Conservation (phyloP, 2,329 filamentous ascomycete species). For the Claviceps capensis region DNA sequence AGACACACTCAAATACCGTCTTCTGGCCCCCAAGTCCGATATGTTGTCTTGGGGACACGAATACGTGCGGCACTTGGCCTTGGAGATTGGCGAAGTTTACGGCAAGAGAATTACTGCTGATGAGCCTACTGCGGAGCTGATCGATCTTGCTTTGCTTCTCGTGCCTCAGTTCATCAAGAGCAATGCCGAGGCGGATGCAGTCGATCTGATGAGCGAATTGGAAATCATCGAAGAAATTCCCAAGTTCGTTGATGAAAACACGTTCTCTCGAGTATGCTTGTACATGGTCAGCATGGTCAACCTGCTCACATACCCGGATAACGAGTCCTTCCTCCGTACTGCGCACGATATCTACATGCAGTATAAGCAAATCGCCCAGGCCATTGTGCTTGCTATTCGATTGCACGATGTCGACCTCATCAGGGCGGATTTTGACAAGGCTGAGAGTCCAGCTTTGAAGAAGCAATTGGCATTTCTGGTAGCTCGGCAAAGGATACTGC, state of each 20-base stretch:
- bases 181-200: constrained; percentile 95
- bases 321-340: constrained; percentile 85
- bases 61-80: constrained; percentile 87
- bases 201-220: constrained; percentile 91
- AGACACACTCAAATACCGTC: constrained; percentile 90
- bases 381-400: constrained; percentile 85
- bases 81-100: constrained; percentile 94
- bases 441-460: constrained; percentile 68
- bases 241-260: constrained; percentile 84
- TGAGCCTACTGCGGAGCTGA: constrained; percentile 68
- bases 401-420: constrained; percentile 81
- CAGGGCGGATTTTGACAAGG: constrained; percentile 64
- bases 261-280: constrained; percentile 81
- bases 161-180: constrained; percentile 93
- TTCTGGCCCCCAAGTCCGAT: constrained; percentile 80
- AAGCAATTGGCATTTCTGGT: constrained; percentile 92
- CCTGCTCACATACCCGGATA: constrained; percentile 91
- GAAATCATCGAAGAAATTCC: constrained; percentile 92
- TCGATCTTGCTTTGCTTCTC: constrained; percentile 69
- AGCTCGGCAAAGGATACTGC: constrained; percentile 76
- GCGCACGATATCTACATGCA: constrained; percentile 88
- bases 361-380: constrained; percentile 86
- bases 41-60: constrained; percentile 97
- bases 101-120: constrained; percentile 77
- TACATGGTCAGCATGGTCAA: constrained; percentile 99